Conservation (phyloP, 2,329 filamentous ascomycete species). For the Xylaria hypoxylon region DNA sequence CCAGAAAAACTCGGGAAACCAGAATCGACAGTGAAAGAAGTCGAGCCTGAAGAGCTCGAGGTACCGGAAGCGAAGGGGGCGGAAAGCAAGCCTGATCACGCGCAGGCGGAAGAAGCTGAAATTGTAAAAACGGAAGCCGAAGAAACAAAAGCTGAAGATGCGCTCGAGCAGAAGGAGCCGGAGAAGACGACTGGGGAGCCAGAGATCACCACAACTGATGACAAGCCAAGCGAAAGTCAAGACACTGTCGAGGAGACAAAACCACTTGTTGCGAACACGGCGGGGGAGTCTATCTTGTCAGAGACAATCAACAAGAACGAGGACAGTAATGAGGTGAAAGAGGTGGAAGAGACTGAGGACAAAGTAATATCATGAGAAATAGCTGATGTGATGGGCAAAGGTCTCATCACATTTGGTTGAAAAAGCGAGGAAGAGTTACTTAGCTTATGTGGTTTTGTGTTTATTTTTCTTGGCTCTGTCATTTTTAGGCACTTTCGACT, state of each 20-base stretch:
- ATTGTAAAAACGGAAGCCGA: slow-evolving; percentile 19
- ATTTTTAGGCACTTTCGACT: slow-evolving; percentile 18
- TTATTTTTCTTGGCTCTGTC: slow-evolving; percentile 1
- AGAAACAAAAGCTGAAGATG: slow-evolving; percentile 23
- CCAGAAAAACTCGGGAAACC: slow-evolving; percentile 25
- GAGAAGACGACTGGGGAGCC: slow-evolving; percentile 14
- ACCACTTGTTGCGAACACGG: slow-evolving; percentile 49
- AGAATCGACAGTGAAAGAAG: slow-evolving; percentile 34
- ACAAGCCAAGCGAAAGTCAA: slow-evolving; percentile 34
- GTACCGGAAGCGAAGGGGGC: slow-evolving; percentile 18
- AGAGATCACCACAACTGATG: slow-evolving; percentile 30
- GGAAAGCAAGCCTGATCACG: slow-evolving; percentile 18
- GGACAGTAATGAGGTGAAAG: slow-evolving; percentile 46
- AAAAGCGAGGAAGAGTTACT: neutral
- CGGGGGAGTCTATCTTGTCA: slow-evolving; percentile 50
- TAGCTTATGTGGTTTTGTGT: neutral
- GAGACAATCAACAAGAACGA: slow-evolving; percentile 49
- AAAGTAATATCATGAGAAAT: slow-evolving; percentile 44
- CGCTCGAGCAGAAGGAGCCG: slow-evolving; percentile 25
- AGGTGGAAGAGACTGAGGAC: slow-evolving; percentile 46
- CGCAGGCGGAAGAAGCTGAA: slow-evolving; percentile 25
- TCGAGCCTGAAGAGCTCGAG: slow-evolving; percentile 19
- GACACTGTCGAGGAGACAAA: slow-evolving; percentile 46
- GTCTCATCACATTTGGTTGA: neutral
- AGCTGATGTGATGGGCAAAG: slow-evolving; percentile 1